Conservation (phyloP, 768 basidiomycete genomes). For the Rhodocollybia butyracea region DNA sequence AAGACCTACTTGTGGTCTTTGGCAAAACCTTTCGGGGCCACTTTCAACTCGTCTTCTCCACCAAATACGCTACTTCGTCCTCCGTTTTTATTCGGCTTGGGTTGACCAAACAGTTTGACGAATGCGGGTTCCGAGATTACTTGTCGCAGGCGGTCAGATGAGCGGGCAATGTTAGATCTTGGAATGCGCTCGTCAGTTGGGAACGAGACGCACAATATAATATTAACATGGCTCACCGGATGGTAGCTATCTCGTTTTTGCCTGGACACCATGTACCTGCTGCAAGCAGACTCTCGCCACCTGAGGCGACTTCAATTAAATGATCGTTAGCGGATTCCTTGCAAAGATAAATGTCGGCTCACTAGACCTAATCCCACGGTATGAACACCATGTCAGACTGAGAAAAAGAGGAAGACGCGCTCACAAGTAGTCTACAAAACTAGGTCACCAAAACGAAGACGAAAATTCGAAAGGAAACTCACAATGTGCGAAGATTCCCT, state of each 20-base stretch:
- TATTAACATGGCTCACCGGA: conserved; percentile 51
- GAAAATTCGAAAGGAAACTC: conserved; percentile 26
- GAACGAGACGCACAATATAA: too few relatives aligned
- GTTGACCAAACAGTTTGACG: conserved; percentile 71
- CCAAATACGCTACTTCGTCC: conserved; percentile 80
- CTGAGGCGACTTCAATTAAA: conserved; percentile 56
- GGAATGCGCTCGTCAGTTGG: background rate
- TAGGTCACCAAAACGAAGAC: background rate
- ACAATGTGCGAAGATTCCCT: conserved; percentile 89
- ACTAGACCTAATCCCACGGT: background rate
- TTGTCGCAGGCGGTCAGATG: conserved; percentile 58
- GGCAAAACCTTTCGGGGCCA: conserved; percentile 84
- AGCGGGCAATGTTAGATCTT: conserved; percentile 62
- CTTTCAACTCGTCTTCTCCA: conserved; percentile 82
- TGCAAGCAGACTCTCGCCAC: conserved; percentile 68
- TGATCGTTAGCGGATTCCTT: background rate
- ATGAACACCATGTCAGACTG: background rate
- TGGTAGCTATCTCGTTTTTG: conserved; percentile 72
- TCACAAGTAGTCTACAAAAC: conserved; percentile 59
- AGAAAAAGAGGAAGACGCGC: conserved; percentile 8
- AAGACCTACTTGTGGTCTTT: conserved; percentile 70
- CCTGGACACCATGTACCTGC: conserved; percentile 79
- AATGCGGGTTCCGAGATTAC: conserved; percentile 71
- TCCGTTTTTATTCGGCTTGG: conserved; percentile 60
- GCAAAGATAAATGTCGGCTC: background rate